phyloP scores from a whole-genome alignment of 441 rosid genomes.

The Erysimum cheiri region DNA sequence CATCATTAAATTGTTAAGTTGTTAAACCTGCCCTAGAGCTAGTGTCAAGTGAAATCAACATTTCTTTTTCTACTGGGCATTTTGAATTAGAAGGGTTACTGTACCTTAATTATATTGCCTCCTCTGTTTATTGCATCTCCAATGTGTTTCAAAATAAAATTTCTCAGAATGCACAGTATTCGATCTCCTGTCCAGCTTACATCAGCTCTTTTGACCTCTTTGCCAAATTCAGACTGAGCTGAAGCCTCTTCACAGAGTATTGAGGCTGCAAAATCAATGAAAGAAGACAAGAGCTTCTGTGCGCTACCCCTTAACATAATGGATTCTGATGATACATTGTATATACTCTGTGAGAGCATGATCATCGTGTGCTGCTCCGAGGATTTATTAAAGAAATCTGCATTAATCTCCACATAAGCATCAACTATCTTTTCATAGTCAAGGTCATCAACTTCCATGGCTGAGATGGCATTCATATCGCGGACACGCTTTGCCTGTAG shows the following conservation, averaged over 20 bases:
- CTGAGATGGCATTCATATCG: conserved; percentile 78
- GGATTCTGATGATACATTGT: conserved; percentile 81
- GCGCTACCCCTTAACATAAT: conserved; percentile 82
- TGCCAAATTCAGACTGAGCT: conserved; percentile 39
- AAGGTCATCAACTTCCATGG: conserved; percentile 76
- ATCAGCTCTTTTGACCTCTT: conserved; percentile 45
- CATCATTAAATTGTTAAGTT: conserved; percentile 10
- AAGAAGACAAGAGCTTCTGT: conserved; percentile 67
- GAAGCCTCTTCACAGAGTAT: conserved; percentile 53
- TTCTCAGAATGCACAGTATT: conserved; percentile 58
- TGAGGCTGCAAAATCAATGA: conserved; percentile 73
- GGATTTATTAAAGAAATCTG: conserved; percentile 56
- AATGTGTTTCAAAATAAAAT: conserved; percentile 74
- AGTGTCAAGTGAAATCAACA: conserved; percentile 2
- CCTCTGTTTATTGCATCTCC: conserved; percentile 72
- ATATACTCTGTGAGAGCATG: conserved; percentile 80
- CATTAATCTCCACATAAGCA: conserved; percentile 74
- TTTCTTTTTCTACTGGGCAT: not conserved
- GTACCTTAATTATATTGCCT: conserved; percentile 74
- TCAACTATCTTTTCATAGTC: conserved; percentile 75
- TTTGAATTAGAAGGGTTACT: conserved; percentile 12
- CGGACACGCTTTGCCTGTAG: conserved; percentile 76
- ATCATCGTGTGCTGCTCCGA: conserved; percentile 66
- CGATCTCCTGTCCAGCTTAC: conserved; percentile 66
- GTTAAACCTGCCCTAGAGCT: conserved; percentile 20